phyloP scores from a whole-genome alignment of 1,139 yeast species.

The Kodamaea plutei region DNA sequence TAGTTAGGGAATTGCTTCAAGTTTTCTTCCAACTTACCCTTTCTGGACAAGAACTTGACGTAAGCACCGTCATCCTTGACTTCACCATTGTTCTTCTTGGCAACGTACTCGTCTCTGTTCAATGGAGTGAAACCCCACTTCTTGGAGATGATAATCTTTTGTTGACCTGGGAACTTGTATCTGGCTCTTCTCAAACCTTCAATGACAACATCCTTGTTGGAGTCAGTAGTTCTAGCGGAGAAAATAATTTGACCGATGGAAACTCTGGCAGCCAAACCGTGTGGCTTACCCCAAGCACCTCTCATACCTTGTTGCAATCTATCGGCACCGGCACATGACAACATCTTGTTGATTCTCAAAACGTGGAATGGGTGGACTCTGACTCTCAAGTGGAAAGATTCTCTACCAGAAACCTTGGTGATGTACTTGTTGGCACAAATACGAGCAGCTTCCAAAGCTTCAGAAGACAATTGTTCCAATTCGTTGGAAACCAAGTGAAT shows the following conservation, averaged over 20 bases:
- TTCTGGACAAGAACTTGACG: conserved; percentile 95
- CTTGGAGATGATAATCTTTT: conserved; percentile 97
- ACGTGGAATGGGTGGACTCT: conserved; percentile 99
- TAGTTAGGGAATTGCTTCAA: conserved; percentile 92
- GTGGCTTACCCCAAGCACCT: conserved; percentile 99
- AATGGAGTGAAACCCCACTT: conserved; percentile 99
- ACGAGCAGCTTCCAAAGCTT: conserved; percentile 99
- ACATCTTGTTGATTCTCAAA: conserved; percentile 99
- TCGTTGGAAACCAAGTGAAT: conserved; percentile 99
- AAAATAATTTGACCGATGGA: conserved; percentile 96
- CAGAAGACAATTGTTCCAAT: conserved; percentile 97
- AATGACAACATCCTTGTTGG: conserved; percentile 93
- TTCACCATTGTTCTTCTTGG: conserved; percentile 94
- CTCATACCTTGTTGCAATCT: conserved; percentile 99
- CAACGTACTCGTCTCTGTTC: conserved; percentile 95
- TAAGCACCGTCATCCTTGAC: conserved; percentile 99
- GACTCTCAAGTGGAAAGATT: conserved; percentile 99
- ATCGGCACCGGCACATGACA: conserved; percentile 99
- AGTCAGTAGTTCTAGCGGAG: conserved; percentile 98
- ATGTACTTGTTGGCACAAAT: conserved; percentile 99
- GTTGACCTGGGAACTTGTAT: conserved; percentile 99
- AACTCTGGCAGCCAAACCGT: conserved; percentile 99
- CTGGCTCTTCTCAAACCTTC: conserved; percentile 99
- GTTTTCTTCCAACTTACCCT: conserved; percentile 93
- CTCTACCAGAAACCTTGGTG: conserved; percentile 97